phyloP scores from a whole-genome alignment of 1,284 basidiomycete species.

The Neonothopanus nambi region DNA sequence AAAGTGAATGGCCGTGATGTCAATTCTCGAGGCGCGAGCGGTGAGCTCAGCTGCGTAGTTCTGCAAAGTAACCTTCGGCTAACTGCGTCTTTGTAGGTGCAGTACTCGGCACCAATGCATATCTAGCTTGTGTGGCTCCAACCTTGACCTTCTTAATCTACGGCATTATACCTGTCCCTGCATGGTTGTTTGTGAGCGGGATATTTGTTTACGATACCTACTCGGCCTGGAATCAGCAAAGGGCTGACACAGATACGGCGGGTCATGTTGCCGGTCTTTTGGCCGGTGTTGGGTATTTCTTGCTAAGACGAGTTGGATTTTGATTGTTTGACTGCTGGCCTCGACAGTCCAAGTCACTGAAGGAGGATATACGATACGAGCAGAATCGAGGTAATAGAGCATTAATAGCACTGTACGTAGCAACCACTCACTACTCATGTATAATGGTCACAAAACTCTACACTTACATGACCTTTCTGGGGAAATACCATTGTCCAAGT shows the following conservation, averaged over 20 bases:
- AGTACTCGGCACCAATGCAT: constrained; percentile 72
- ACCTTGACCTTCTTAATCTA: constrained; percentile 75
- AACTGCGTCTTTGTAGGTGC: constrained; percentile 47
- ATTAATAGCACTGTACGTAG: neutral
- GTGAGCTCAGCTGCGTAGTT: constrained; percentile 36
- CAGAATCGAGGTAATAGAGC: neutral
- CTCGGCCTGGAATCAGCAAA: constrained; percentile 42
- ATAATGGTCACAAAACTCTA: too few relatives aligned
- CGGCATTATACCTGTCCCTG: constrained; percentile 81
- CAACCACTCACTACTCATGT: neutral
- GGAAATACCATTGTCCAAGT: too few relatives aligned
- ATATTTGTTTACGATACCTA: constrained; percentile 76
- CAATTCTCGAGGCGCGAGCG: constrained; percentile 75
- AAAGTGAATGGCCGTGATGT: constrained; percentile 42
- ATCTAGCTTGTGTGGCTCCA: constrained; percentile 74
- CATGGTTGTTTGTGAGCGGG: constrained; percentile 77
- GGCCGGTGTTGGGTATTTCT: constrained; percentile 65
- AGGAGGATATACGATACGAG: too few relatives aligned
- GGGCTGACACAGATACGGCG: constrained; percentile 57
- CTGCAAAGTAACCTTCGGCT: neutral
- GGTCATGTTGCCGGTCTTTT: constrained; percentile 82
- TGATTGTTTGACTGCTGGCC: constrained; percentile 22
- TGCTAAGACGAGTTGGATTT: constrained; percentile 37
- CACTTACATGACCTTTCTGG: too few relatives aligned
- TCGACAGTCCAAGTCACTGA: too few relatives aligned